phyloP scores from a whole-genome alignment of 2,329 filamentous ascomycete species.

The Monilinia fructicola region DNA sequence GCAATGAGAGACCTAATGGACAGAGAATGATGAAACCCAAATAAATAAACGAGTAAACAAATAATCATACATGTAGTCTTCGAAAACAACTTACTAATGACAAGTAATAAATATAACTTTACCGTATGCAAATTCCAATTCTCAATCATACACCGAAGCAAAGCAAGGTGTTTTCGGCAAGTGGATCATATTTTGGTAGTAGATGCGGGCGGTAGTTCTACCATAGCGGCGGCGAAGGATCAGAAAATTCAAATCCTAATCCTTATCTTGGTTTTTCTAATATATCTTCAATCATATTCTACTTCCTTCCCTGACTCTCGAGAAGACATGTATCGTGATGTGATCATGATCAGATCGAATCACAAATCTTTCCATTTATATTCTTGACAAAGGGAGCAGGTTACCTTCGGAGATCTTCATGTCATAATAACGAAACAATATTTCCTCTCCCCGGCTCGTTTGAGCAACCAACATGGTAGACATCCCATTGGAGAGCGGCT shows the following conservation, averaged over 20 bases:
- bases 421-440: not conserved
- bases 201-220: not conserved
- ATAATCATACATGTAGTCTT: not conserved
- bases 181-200: not conserved
- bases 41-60: not conserved
- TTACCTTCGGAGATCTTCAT: slow-evolving; percentile 20
- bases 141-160: not conserved
- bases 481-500: slow-evolving; percentile 23
- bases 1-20: not conserved
- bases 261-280: not conserved
- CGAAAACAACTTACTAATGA: not conserved
- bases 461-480: slow-evolving; percentile 16
- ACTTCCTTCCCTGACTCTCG: not conserved
- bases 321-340: not conserved
- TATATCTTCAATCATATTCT: not conserved
- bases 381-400: not conserved
- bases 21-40: not conserved
- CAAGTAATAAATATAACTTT: not conserved
- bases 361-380: slow-evolving; percentile 9
- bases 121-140: not conserved
- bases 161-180: slow-evolving; percentile 1
- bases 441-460: slow-evolving; percentile 4
- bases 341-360: slow-evolving; percentile 4
- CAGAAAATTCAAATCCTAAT: not conserved
- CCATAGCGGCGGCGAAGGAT: not conserved